Evolutionary conservation across 73 alveolate genomes (phyloP).

Genomic region (Symbiodinium natans): DNA sequence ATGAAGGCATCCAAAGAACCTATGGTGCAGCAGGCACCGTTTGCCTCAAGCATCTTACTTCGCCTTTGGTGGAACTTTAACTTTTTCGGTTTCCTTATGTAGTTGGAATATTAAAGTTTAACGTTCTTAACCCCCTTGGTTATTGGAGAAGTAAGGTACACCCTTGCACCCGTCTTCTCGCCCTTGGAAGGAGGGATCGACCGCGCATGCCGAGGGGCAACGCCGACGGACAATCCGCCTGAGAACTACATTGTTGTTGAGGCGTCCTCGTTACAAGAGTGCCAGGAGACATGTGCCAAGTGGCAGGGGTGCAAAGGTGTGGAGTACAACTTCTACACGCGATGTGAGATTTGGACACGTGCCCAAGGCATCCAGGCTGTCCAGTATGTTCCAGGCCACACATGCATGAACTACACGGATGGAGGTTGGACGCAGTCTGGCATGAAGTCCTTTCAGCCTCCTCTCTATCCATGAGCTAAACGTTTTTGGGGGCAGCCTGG

Average conservation of each 20-base stretch:
- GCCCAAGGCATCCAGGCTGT: conserved; percentile 26
- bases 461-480: too few species aligned
- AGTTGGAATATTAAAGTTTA: too few species aligned
- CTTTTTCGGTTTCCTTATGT: too few species aligned
- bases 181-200: conserved; percentile 21
- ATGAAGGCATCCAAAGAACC: not conserved
- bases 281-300: conserved; percentile 3
- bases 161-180: not conserved
- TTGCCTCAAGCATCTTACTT: too few species aligned
- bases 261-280: conserved; percentile 25
- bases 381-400: conserved; percentile 34
- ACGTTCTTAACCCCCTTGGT: too few species aligned
- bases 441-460: too few species aligned
- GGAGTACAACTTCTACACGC: conserved; percentile 6
- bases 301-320: conserved; percentile 25
- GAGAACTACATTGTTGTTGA: conserved; percentile 3
- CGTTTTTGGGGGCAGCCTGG: too few species aligned
- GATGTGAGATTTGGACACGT: conserved; percentile 39
- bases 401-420: not conserved
- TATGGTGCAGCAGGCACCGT: not conserved
- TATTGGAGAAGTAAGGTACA: too few species aligned
- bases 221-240: conserved; percentile 26
- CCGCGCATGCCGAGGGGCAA: conserved; percentile 49
- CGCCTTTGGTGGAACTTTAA: too few species aligned
- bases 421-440: too few species aligned